These are phyloP conservation scores for Carallia pectinifolia DNA, from an alignment of 345 rosid genomes.

Conservation along the genomic window DNA sequence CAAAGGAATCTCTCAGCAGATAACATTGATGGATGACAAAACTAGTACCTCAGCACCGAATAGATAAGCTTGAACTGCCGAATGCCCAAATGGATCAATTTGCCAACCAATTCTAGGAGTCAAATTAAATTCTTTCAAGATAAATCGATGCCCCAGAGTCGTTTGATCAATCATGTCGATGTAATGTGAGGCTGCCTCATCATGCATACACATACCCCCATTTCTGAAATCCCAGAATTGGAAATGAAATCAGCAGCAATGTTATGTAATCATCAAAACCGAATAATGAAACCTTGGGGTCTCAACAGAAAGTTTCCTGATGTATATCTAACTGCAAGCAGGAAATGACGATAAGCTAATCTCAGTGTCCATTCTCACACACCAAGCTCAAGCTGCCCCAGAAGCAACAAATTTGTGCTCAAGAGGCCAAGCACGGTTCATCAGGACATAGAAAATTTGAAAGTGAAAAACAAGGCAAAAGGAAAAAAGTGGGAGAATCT, in stretches of 20 bases:
- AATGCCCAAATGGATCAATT: constrained; percentile 16
- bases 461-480: too few species aligned
- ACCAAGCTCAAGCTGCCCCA: too few species aligned
- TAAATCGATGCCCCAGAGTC: constrained; percentile 1
- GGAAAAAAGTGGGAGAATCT: not conserved
- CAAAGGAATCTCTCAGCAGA: not conserved
- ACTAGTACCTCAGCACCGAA: constrained; percentile 40
- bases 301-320: too few species aligned
- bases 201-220: constrained; percentile 9
- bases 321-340: not conserved
- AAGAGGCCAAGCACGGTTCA: too few species aligned
- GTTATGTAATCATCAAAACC: too few species aligned
- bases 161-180: constrained; percentile 9
- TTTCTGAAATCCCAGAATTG: not conserved
- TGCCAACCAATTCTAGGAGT: constrained; percentile 17
- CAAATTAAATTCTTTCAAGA: not conserved
- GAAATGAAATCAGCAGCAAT: not conserved
- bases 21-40: not conserved
- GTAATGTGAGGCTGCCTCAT: constrained; percentile 7
- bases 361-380: not conserved
- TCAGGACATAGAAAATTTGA: too few species aligned
- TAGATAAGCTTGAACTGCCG: constrained; percentile 13
- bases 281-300: too few species aligned
- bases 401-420: too few species aligned
- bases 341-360: not conserved